Percentiles rank a stretch among this genome's conserved stretches.
Conservation (phyloP, 768 basidiomycete genomes). For the Mycena epipterygia region DNA sequence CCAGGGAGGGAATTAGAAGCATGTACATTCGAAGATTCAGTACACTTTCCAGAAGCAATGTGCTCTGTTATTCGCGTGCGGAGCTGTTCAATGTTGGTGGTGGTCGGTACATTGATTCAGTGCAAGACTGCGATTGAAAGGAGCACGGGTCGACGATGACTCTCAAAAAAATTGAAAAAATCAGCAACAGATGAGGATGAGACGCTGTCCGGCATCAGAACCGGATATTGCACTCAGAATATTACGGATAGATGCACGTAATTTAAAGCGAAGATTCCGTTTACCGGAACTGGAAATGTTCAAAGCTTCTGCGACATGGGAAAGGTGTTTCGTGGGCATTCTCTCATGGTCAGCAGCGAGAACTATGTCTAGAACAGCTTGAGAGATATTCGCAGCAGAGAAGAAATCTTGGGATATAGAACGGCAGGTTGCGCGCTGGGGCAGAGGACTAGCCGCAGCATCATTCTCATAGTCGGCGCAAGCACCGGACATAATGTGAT, state of each 20-base stretch:
- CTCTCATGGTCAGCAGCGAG: not conserved
- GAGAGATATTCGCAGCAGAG: not conserved
- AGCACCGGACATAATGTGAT: slow-evolving; percentile 1
- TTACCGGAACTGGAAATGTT: not conserved
- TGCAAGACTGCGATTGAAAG: not conserved
- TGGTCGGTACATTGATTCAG: not conserved
- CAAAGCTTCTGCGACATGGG: not conserved
- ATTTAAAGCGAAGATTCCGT: not conserved
- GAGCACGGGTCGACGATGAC: not conserved
- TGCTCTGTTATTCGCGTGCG: not conserved
- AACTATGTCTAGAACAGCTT: not conserved
- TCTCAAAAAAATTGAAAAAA: slow-evolving; percentile 11
- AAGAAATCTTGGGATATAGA: not conserved
- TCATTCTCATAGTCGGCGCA: not conserved
- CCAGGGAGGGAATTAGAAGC: not conserved
- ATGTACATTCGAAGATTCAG: not conserved
- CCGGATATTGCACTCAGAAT: not conserved
- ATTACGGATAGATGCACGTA: not conserved
- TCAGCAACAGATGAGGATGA: not conserved
- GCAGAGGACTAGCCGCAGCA: not conserved
- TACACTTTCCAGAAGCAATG: not conserved
- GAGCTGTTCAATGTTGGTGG: not conserved
- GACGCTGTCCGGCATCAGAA: not conserved
- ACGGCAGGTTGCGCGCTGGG: not conserved
- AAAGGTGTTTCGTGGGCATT: not conserved